Evolutionary conservation across 1,139 yeast genomes (phyloP), one percentile per base, ranked within the genome.

Genomic region (Hyphopichia buzzinii): DNA sequence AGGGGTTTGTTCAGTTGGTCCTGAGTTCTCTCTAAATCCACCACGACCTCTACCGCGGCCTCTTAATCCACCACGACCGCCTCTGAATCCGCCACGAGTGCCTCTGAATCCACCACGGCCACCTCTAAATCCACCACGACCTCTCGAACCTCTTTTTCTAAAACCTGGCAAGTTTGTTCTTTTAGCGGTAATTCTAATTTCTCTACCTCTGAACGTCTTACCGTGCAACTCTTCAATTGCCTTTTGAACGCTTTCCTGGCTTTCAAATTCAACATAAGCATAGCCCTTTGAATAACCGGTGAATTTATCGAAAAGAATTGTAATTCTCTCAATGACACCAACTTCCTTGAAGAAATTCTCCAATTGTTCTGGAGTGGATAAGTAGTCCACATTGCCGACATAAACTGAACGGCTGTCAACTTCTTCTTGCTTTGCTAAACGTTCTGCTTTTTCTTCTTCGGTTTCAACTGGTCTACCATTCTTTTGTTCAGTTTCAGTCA

Each of bases 221-320:
- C 67, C 72, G 39, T 66, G 54, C 31, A 64, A 50, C 32, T 58
- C 62, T n/a, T 50, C 57, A 43, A 68, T 62, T 13, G 76, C 72
- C 38, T 50, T 50, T 25, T 53, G 40, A 4, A 60, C 72, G 31
- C 60, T 52, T 22, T 53, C 66, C 3, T 33, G 36, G 13, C 38
- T 47, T 29, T 55, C 62, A 48, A 66, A 70, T 43, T 69, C 73
- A 38, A 70, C 57, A 40, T 68, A 69, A 3, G 75, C 75, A 40
- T 65, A 67, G n/a, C 76, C 76, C 47, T 67, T 70, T 4, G 74
- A 71, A 27, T 59, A 51, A 2, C 74, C 72, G 3, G 66, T 51
- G 45, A 41, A 57, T 36, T 58, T 55, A 44, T 68, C 71, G 37
- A 67, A 63, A 40, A 67, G 54, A 29, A 70, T 64, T 14, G 74